Evolutionary conservation across 305 asterid genomes (phyloP), one percentile per base, ranked within the genome.

Genomic region (Stenogyne calaminthoides): DNA sequence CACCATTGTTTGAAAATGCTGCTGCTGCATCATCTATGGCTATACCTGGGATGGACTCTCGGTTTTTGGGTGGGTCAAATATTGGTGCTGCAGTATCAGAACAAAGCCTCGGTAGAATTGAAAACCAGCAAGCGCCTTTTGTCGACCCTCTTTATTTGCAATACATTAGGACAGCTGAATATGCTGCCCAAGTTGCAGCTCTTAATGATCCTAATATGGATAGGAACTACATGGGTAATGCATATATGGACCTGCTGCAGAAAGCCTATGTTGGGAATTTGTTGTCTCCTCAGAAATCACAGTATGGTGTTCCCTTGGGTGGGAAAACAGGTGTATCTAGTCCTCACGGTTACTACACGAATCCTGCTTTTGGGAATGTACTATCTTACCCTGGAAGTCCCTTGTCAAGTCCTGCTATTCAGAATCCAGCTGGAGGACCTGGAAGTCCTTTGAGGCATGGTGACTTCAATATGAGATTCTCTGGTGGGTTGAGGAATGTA

Each of bases 1-100:
- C 99, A 9, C 99, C 97, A 1, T 73, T 92, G 84, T 95, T 88
- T 84, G 99, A 91, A 87, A 95, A 89, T 78, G 99, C 98, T 80
- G 97, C 95, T 75, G 96, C 90, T 46, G 97, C 92, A 54, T 90
- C 99, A 60, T 98, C 93, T 42, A 84, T 95, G 88, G 97, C 64
- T 76, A 77, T 85, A 22, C 97, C 96, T 32, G 96, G 98, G 59
- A 80, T 95, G 90, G 98, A 89, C 76, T 72, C 96, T 52, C 84
- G 96, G 74, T 76, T 90, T 80, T 77, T 87, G 67, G 95, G 88
- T 7, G 98, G 82, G 25, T 85, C 96, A 20, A 88, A 84, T 76
- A 64, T 92, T 5, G 84, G 88, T 39, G 83, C 87, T 76, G 85
- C 88, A 71, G 72, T 80, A 62, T 73, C 85, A 15, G 95, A 89